phyloP scores from a whole-genome alignment of 78 protist genomes.

The Paulinella micropora region DNA sequence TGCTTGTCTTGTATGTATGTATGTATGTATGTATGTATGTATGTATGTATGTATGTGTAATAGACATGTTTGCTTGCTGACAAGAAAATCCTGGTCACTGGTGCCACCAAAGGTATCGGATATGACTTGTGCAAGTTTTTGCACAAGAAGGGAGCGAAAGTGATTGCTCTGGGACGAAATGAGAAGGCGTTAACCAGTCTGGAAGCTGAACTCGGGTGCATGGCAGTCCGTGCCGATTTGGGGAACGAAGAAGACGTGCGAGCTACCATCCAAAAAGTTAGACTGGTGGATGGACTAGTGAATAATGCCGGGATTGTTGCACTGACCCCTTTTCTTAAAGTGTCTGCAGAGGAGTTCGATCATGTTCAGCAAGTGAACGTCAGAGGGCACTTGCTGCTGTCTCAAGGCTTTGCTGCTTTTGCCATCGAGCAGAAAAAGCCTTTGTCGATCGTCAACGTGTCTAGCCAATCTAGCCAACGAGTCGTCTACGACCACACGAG shows the following conservation, averaged over 20 bases:
- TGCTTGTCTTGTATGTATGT: too few relatives aligned
- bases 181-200: not conserved
- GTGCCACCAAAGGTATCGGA: not conserved
- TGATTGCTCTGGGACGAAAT: not conserved
- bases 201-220: not conserved
- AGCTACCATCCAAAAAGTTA: not conserved
- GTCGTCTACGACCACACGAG: not conserved
- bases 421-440: not conserved
- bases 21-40: too few relatives aligned
- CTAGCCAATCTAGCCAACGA: not conserved
- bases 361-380: not conserved
- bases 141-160: not conserved
- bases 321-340: not conserved
- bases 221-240: not conserved
- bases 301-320: not conserved
- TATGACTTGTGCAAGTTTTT: not conserved
- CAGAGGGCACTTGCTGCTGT: not conserved
- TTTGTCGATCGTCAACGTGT: not conserved
- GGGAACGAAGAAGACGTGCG: not conserved
- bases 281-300: not conserved
- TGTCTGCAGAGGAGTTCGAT: not conserved
- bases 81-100: not conserved
- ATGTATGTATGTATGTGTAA: too few relatives aligned
- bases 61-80: too few relatives aligned
- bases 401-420: not conserved